Evolutionary conservation across 371 early-diverging fungal species (phyloP).

Genomic region (Circinella umbellata): DNA sequence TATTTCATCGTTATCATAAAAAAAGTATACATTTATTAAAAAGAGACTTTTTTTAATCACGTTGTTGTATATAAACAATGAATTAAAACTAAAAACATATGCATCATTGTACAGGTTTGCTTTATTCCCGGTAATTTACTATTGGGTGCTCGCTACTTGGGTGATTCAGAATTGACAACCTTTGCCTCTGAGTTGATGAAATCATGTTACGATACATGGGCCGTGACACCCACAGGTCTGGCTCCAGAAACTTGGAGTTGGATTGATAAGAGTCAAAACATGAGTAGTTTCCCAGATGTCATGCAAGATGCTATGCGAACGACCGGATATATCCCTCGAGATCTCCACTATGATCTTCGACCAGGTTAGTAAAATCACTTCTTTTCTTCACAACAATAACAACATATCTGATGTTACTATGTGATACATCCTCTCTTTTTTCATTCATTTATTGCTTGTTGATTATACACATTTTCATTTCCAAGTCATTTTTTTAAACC

Average conservation of each 20-base stretch:
- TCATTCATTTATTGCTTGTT: too few species aligned
- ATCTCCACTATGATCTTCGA: constrained; percentile 25
- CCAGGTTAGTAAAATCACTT: constrained; percentile 17
- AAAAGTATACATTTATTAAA: too few species aligned
- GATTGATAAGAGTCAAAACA: constrained; percentile 37
- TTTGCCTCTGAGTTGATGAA: constrained; percentile 49
- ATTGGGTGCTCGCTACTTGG: constrained; percentile 42
- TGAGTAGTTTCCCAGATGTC: constrained; percentile 19
- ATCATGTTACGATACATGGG: constrained; percentile 41
- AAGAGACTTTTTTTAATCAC: too few species aligned
- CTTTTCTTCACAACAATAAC: not conserved
- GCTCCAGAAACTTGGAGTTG: constrained; percentile 56
- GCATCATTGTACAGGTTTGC: constrained; percentile 34
- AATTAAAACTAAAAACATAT: constrained; percentile 1
- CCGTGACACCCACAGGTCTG: constrained; percentile 39
- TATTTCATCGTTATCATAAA: too few species aligned
- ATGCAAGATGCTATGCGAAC: constrained; percentile 33
- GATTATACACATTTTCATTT: too few species aligned
- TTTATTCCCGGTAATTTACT: constrained; percentile 52
- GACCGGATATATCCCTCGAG: constrained; percentile 31
- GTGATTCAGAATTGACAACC: constrained; percentile 18
- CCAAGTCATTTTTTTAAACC: too few species aligned
- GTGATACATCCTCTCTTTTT: not conserved
- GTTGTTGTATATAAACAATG: not conserved
- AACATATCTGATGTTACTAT: not conserved